Conservation (phyloP, 2,329 filamentous ascomycete genomes). For the Ascochyta fabae region DNA sequence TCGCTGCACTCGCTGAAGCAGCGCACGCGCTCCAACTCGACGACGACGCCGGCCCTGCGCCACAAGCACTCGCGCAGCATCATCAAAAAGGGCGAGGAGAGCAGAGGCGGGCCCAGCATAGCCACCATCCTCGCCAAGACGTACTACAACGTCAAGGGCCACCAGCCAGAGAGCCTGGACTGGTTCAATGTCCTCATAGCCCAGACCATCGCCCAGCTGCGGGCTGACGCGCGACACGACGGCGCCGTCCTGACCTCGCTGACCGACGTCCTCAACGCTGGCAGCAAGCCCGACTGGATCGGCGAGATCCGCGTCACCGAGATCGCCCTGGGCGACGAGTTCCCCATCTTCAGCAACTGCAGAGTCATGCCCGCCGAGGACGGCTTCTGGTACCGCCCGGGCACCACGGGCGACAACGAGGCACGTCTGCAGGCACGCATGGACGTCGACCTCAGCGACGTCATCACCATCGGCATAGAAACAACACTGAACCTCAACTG, state of each 20-base stretch:
- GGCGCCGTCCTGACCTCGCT: slow-evolving; percentile 87
- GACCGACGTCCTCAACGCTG: slow-evolving; percentile 85
- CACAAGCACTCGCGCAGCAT: slow-evolving; percentile 48
- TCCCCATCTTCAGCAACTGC: slow-evolving; percentile 98
- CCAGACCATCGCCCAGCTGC: slow-evolving; percentile 94
- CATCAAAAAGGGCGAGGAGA: slow-evolving; percentile 54
- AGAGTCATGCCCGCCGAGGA: slow-evolving; percentile 91
- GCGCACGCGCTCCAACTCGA: slow-evolving; percentile 45
- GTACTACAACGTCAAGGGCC: slow-evolving; percentile 94
- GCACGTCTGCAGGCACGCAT: slow-evolving; percentile 88
- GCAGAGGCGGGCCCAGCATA: slow-evolving; percentile 75
- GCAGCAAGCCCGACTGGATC: slow-evolving; percentile 84
- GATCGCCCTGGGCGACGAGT: slow-evolving; percentile 92
- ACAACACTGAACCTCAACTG: slow-evolving; percentile 95
- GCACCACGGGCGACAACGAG: slow-evolving; percentile 63
- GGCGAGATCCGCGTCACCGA: slow-evolving; percentile 95
- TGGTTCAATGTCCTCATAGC: slow-evolving; percentile 99
- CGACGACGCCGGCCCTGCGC: slow-evolving; percentile 35
- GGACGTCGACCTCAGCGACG: slow-evolving; percentile 96
- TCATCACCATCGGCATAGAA: slow-evolving; percentile 92
- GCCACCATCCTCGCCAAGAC: slow-evolving; percentile 94
- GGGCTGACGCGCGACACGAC: slow-evolving; percentile 89
- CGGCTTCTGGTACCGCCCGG: slow-evolving; percentile 58
- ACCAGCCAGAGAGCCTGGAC: slow-evolving; percentile 94
- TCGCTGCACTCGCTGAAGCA: slow-evolving; percentile 37